A percentile compares a stretch with the other conserved stretches of the same genome.
phyloP scores from a whole-genome alignment of 495 filamentous ascomycete species.

The Cladorrhinum samala region DNA sequence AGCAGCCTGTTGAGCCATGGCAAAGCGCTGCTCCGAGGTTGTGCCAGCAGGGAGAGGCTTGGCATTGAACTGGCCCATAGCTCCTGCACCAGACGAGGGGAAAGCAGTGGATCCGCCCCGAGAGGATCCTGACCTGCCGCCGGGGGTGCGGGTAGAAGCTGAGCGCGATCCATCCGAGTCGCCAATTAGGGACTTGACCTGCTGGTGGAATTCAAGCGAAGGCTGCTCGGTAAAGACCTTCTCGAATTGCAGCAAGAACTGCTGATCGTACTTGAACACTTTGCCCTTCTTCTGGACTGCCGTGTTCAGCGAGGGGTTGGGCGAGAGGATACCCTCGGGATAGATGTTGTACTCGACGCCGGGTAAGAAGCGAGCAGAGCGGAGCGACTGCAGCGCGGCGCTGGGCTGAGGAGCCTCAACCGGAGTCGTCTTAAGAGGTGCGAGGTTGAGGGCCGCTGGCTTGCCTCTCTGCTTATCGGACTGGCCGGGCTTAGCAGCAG shows the following conservation, averaged over 20 bases:
- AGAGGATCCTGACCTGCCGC: slow-evolving; percentile 43
- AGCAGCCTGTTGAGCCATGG: slow-evolving; percentile 30
- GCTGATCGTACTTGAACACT: slow-evolving; percentile 85
- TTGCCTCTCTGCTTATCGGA: slow-evolving; percentile 56
- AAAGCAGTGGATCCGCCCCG: slow-evolving; percentile 36
- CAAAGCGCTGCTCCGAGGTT: slow-evolving; percentile 60
- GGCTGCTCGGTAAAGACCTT: slow-evolving; percentile 91
- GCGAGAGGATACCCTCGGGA: slow-evolving; percentile 72
- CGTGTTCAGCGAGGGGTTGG: slow-evolving; percentile 82
- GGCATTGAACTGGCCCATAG: slow-evolving; percentile 66
- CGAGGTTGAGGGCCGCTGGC: slow-evolving; percentile 75
- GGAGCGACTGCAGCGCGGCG: slow-evolving; percentile 83
- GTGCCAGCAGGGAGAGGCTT: slow-evolving; percentile 61
- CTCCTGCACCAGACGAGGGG: slow-evolving; percentile 36
- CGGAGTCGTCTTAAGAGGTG: slow-evolving; percentile 63
- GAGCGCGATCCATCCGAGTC: slow-evolving; percentile 61
- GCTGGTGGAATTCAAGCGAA: slow-evolving; percentile 78
- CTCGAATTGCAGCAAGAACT: slow-evolving; percentile 97
- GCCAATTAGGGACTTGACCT: slow-evolving; percentile 81
- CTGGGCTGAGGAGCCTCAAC: slow-evolving; percentile 87
- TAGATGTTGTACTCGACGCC: slow-evolving; percentile 61
- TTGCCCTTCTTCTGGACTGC: slow-evolving; percentile 66
- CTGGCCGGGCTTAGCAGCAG: slow-evolving; percentile 46
- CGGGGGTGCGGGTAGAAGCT: slow-evolving; percentile 63
- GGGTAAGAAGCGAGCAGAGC: slow-evolving; percentile 73